Conservation (phyloP, 768 basidiomycete genomes). For the Mycena capillaripes region DNA sequence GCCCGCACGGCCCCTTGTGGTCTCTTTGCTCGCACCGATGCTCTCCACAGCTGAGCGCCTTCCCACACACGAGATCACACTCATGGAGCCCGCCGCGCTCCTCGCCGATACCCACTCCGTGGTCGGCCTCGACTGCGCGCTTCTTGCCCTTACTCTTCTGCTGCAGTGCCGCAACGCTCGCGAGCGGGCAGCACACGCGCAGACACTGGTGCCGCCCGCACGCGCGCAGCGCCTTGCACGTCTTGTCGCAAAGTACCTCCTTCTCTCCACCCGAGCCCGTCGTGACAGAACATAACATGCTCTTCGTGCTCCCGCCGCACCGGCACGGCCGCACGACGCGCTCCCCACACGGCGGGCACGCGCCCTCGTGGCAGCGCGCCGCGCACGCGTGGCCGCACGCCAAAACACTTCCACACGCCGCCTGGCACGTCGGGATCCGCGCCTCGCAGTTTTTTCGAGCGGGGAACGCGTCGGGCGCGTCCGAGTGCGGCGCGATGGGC, state of each 20-base stretch:
- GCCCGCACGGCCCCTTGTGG: constrained; percentile 85
- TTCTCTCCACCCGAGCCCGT: constrained; percentile 47
- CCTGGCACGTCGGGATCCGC: constrained; percentile 85
- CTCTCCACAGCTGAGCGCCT: constrained; percentile 79
- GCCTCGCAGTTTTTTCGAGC: constrained; percentile 72
- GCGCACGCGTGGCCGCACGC: constrained; percentile 84
- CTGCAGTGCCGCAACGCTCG: constrained; percentile 63
- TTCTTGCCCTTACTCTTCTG: constrained; percentile 78
- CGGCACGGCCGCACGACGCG: constrained; percentile 84
- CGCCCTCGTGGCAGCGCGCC: constrained; percentile 78
- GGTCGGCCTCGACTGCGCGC: constrained; percentile 47
- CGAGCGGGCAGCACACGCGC: constrained; percentile 91
- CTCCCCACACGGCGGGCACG: constrained; percentile 85
- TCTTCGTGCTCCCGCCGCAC: constrained; percentile 78
- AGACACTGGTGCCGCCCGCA: constrained; percentile 92
- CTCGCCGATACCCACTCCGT: constrained; percentile 57
- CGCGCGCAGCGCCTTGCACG: constrained; percentile 81
- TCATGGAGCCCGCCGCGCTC: constrained; percentile 82
- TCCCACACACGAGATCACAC: constrained; percentile 87
- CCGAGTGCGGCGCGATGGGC: constrained; percentile 55
- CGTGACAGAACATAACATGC: constrained; percentile 68
- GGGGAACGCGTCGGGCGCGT: constrained; percentile 51
- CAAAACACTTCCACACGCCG: constrained; percentile 75
- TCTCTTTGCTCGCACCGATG: constrained; percentile 86
- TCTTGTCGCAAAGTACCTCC: constrained; percentile 84